phyloP scores from a whole-genome alignment of 108 stramenopile genomes.

The Parmales sp. region DNA sequence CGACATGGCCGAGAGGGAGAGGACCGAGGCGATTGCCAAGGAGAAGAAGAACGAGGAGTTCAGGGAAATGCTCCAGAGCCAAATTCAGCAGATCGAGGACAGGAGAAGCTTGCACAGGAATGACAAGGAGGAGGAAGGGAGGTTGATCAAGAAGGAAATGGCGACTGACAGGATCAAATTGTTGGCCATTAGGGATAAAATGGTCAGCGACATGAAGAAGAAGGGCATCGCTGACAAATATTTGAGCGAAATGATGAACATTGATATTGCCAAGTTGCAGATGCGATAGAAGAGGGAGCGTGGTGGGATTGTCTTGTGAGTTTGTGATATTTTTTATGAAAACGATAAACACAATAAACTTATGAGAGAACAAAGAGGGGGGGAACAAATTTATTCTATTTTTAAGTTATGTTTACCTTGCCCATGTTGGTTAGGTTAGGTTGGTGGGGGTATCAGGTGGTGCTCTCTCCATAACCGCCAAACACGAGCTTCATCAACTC shows the following conservation, averaged over 20 bases:
- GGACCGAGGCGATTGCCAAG: slow-evolving; percentile 23
- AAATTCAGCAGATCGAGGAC: slow-evolving; percentile 48
- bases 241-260: slow-evolving; percentile 38
- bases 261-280: slow-evolving; percentile 35
- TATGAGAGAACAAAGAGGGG: background rate
- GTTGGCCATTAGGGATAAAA: slow-evolving; percentile 39
- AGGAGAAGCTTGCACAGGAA: slow-evolving; percentile 21
- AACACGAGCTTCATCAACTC: background rate
- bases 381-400: background rate
- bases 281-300: background rate
- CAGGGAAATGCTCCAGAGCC: slow-evolving; percentile 34
- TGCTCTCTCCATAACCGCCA: background rate
- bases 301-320: background rate
- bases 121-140: slow-evolving; percentile 44
- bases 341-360: background rate
- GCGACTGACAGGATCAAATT: slow-evolving; percentile 39
- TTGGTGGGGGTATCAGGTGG: background rate
- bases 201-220: slow-evolving; percentile 41
- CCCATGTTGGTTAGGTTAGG: background rate
- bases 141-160: slow-evolving; percentile 29
- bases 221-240: slow-evolving; percentile 47
- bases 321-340: background rate
- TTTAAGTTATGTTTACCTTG: background rate
- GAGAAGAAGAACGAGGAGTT: slow-evolving; percentile 29
- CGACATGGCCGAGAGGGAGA: slow-evolving; percentile 45